Percentiles rank a stretch among this genome's conserved stretches.
phyloP scores from a whole-genome alignment of 2,329 filamentous ascomycete species.

The Remersonia thermophila region DNA sequence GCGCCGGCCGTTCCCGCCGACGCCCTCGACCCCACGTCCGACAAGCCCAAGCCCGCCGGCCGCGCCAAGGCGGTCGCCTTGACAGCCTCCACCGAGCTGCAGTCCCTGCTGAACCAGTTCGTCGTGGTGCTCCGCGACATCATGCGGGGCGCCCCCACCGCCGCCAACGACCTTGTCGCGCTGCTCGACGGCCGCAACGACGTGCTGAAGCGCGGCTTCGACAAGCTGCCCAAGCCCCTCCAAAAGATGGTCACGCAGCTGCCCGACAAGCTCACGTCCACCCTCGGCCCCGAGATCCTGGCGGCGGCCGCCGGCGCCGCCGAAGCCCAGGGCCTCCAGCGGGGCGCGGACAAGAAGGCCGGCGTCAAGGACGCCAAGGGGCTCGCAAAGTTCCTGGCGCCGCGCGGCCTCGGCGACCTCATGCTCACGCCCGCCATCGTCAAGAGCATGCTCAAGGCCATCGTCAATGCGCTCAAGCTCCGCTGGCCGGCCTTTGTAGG shows the following conservation, averaged over 20 bases:
- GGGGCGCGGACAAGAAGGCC: conserved; percentile 23
- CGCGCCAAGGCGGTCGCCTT: conserved; percentile 69
- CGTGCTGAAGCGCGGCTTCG: conserved; percentile 46
- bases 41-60: conserved; percentile 38
- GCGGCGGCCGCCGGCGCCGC: conserved; percentile 49
- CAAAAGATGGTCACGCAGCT: conserved; percentile 78
- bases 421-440: conserved; percentile 76
- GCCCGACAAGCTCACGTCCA: conserved; percentile 66
- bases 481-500: conserved; percentile 85
- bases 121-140: conserved; percentile 86
- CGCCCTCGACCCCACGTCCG: too few species aligned
- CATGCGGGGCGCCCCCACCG: conserved; percentile 83
- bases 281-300: conserved; percentile 68
- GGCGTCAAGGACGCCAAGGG: conserved; percentile 33
- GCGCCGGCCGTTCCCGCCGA: conserved; percentile 33
- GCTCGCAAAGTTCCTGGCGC: conserved; percentile 52
- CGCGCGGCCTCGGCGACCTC: conserved; percentile 64
- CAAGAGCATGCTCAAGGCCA: conserved; percentile 73
- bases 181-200: conserved; percentile 51
- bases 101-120: conserved; percentile 60
- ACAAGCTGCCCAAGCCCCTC: conserved; percentile 62
- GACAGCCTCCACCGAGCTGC: conserved; percentile 57
- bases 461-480: conserved; percentile 75
- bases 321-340: conserved; percentile 52
- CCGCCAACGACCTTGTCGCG: conserved; percentile 70